Evolutionary conservation across 2,329 filamentous ascomycete species (phyloP).

Genomic region (Zarea fungicola): DNA sequence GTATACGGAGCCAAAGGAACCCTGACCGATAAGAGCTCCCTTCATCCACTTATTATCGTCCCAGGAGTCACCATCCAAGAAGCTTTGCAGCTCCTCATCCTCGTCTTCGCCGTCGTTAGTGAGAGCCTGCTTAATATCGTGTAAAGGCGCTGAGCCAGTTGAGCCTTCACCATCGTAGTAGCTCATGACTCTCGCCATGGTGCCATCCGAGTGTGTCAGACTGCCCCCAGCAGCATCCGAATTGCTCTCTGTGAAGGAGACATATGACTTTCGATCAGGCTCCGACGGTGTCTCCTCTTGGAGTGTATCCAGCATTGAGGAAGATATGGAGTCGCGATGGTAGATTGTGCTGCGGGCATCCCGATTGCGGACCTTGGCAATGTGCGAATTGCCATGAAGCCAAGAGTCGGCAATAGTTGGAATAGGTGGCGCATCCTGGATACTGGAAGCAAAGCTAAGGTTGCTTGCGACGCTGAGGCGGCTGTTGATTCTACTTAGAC

Average conservation of each 20-base stretch:
- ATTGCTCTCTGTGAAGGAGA: conserved; percentile 75
- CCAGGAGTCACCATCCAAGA: conserved; percentile 88
- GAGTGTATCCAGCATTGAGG: conserved; percentile 80
- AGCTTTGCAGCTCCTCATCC: conserved; percentile 84
- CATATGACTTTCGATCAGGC: conserved; percentile 89
- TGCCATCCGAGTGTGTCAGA: conserved; percentile 72
- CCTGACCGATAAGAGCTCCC: conserved; percentile 92
- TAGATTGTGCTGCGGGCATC: conserved; percentile 36
- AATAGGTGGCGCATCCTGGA: conserved; percentile 89
- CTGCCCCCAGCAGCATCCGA: conserved; percentile 67
- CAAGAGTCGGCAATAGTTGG: conserved; percentile 93
- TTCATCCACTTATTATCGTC: conserved; percentile 99
- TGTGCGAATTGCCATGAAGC: conserved; percentile 51
- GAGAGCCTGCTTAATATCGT: conserved; percentile 78
- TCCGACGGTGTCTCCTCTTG: conserved; percentile 86
- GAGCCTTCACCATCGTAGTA: conserved; percentile 81
- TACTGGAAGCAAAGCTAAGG: conserved; percentile 84
- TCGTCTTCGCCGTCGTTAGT: conserved; percentile 88
- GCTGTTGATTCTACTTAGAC: conserved; percentile 87
- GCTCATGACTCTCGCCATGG: conserved; percentile 59
- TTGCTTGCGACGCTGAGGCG: conserved; percentile 92
- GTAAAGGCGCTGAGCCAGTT: conserved; percentile 67
- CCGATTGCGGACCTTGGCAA: conserved; percentile 36
- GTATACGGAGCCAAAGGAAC: conserved; percentile 94
- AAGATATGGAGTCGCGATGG: conserved; percentile 84